phyloP scores from a whole-genome alignment of 805 yeast genomes.

The Pichia phayaonensis region DNA sequence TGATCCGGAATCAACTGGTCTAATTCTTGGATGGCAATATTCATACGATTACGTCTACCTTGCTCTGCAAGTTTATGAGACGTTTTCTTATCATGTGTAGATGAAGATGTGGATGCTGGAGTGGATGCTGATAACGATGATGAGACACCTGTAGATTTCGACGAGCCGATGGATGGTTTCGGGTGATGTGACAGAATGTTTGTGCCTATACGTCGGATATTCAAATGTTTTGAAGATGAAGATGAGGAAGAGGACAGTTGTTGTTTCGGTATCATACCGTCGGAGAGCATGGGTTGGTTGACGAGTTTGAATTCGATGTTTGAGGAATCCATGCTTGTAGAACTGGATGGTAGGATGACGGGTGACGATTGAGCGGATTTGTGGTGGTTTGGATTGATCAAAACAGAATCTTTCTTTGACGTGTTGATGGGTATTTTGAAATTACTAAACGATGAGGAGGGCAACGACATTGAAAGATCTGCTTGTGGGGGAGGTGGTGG shows the following conservation, averaged over 20 bases:
- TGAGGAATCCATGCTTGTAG: conserved; percentile 6
- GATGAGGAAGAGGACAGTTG: too few relatives aligned
- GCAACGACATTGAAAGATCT: neutral
- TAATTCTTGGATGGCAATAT: conserved; percentile 73
- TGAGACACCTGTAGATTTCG: neutral
- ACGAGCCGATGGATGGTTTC: neutral
- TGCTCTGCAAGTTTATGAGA: conserved; percentile 93
- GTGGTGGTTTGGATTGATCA: conserved; percentile 26
- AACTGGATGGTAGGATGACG: conserved; percentile 29
- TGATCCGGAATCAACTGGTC: conserved; percentile 58
- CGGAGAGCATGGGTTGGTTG: neutral
- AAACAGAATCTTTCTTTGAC: conserved; percentile 22
- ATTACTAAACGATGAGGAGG: conserved; percentile 9
- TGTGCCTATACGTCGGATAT: conserved; percentile 7
- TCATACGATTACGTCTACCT: conserved; percentile 90
- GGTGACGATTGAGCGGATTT: conserved; percentile 29
- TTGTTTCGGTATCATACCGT: neutral
- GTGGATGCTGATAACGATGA: neutral
- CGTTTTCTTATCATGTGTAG: conserved; percentile 44
- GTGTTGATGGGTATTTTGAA: neutral
- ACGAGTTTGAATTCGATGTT: neutral
- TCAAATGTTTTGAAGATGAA: neutral
- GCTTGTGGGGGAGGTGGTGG: conserved; percentile 22
- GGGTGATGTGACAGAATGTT: conserved; percentile 4
- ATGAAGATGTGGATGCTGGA: neutral